These are phyloP conservation scores for Diplogelasinospora grovesii DNA, from an alignment of 495 filamentous ascomycete species.

Conservation along the genomic window DNA sequence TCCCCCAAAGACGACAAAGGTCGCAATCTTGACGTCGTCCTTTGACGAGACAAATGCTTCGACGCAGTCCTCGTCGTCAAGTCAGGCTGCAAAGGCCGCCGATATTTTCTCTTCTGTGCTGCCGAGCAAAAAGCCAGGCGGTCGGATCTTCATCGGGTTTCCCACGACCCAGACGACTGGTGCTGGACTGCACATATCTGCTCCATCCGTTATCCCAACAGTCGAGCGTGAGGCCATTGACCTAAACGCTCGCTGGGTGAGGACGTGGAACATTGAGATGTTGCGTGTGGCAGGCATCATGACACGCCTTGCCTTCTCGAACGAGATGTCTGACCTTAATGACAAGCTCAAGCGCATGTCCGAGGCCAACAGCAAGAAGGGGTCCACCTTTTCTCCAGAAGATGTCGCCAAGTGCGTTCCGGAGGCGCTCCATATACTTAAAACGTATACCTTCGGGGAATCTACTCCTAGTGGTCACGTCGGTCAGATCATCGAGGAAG, in stretches of 20 bases:
- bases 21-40: conserved; percentile 83
- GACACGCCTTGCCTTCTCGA: conserved; percentile 75
- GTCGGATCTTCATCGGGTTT: conserved; percentile 94
- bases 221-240: conserved; percentile 98
- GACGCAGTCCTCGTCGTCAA: conserved; percentile 35
- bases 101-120: conserved; percentile 88
- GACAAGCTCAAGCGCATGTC: conserved; percentile 42
- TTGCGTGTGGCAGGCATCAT: conserved; percentile 85
- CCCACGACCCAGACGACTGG: conserved; percentile 96
- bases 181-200: conserved; percentile 93
- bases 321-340: conserved; percentile 75
- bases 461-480: conserved; percentile 81
- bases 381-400: conserved; percentile 36
- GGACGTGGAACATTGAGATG: conserved; percentile 95
- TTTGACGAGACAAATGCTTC: conserved; percentile 74
- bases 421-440: conserved; percentile 68
- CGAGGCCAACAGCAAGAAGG: conserved; percentile 40
- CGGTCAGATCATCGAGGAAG: conserved; percentile 78
- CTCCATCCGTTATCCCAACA: conserved; percentile 93
- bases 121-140: conserved; percentile 69
- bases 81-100: conserved; percentile 46
- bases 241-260: conserved; percentile 87
- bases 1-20: conserved; percentile 75
- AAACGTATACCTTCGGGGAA: conserved; percentile 76
- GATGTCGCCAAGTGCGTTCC: conserved; percentile 63